Base-by-base conservation (phyloP, 176 grass and related monocot genomes). In the Rhynchospora breviuscula region DNA sequence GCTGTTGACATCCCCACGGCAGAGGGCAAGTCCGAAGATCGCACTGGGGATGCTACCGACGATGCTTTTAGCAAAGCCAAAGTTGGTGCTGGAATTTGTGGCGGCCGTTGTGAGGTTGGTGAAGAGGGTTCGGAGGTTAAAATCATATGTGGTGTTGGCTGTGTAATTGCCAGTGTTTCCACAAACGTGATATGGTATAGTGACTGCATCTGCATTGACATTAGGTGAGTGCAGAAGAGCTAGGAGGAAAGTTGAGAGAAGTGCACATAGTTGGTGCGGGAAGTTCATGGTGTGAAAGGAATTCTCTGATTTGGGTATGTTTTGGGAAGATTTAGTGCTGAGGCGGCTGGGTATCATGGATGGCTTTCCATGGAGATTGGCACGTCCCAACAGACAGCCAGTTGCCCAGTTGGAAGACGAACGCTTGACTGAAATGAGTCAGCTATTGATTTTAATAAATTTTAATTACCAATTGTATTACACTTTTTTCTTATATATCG, bases 1-100 rank as follows among this genome's bases (percentile, higher is more conserved):
- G 35, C 68, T 7, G 75, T 91, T 91, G 6, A 40, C 14, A 79
- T 94, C 92, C 0, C 89, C 89, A 3, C 89, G 89, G 63, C 92
- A 94, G 54, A 91, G 85, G 25, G 70, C 87, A 10, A 94, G 13
- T 44, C 23, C 92, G 45, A 59, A 63, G 2, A 43, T 61, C 84
- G 23, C 67, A 67, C 87, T 62, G 5, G 83, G 65, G 7, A n/a
- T 15, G 0, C 62, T 15, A 8, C 91, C 91, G 45, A 40, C 29
- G 21, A 45, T 18, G 60, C 67, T 48, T 1, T 14, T 59, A 53
- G 86, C 79, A 60, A 80, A 90, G 61, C 29, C 62, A 11, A 48
- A 46, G 14, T 58, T 64, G 84, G 63, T 86, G 15, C 14, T 48
- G 31, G 67, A 21, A 1, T 21, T 12, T 62, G 18, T 40, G 19